These are phyloP conservation scores for Volvariella volvacea DNA, from an alignment of 1,284 basidiomycete species.

Conservation along the genomic window DNA sequence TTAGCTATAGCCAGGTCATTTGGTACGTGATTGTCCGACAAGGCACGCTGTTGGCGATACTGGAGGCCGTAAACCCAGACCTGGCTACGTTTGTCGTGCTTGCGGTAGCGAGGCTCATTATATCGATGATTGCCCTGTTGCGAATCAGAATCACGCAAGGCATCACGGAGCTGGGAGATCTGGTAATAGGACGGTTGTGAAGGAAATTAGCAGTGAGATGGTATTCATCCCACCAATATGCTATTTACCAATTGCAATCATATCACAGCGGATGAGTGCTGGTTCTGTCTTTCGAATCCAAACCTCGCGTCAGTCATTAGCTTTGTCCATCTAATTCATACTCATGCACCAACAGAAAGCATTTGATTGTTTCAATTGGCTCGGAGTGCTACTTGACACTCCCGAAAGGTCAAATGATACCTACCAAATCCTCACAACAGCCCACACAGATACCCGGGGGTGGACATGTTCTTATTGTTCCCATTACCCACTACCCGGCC, in stretches of 20 bases:
- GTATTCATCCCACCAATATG: conserved; percentile 8
- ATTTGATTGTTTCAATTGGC: conserved; percentile 91
- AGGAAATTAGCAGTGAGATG: conserved; percentile 71
- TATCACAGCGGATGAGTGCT: conserved; percentile 78
- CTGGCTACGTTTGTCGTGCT: conserved; percentile 83
- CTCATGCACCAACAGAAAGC: conserved; percentile 57
- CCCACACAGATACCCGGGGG: conserved; percentile 73
- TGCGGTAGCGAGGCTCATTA: conserved; percentile 82
- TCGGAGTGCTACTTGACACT: conserved; percentile 89
- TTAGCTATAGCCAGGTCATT: conserved; percentile 59
- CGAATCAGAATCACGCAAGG: conserved; percentile 37
- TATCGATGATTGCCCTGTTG: conserved; percentile 80
- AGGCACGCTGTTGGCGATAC: conserved; percentile 70
- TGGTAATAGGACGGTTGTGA: conserved; percentile 40
- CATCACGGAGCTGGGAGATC: conserved; percentile 23
- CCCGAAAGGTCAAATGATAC: conserved; percentile 88
- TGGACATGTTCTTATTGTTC: conserved; percentile 88
- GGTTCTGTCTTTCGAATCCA: conserved; percentile 95
- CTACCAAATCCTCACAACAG: conserved; percentile 51
- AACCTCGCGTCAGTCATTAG: conserved; percentile 59
- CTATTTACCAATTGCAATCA: conserved; percentile 6
- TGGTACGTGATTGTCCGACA: conserved; percentile 82
- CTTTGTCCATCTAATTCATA: background rate
- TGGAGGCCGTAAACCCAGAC: conserved; percentile 69
- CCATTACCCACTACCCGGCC: conserved; percentile 66